Conservation (phyloP, 2,329 filamentous ascomycete genomes). For the Ustilaginoidea virens region DNA sequence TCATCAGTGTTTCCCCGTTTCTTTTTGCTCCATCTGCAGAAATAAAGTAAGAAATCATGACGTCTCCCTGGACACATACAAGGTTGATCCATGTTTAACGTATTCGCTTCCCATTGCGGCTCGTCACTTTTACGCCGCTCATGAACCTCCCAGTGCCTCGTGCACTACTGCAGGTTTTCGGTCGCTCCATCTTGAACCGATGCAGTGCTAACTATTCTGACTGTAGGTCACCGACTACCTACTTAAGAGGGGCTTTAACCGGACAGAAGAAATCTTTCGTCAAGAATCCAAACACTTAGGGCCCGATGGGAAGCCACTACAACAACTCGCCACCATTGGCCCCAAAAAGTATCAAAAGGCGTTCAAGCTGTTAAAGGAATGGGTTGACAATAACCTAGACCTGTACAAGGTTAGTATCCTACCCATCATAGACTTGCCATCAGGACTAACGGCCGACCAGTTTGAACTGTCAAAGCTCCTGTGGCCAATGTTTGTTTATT, state of each 20-base stretch:
- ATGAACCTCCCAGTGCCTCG: too few species aligned
- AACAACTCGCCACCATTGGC: slow-evolving; percentile 51
- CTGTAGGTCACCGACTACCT: slow-evolving; percentile 75
- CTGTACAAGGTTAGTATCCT: slow-evolving; percentile 61
- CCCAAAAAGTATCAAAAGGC: slow-evolving; percentile 65
- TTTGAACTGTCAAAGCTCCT: slow-evolving; percentile 77
- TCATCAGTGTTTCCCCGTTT: too few species aligned
- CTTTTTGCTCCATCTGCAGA: too few species aligned
- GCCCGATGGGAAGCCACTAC: slow-evolving; percentile 62
- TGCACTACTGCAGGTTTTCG: too few species aligned
- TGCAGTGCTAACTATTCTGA: slow-evolving; percentile 6
- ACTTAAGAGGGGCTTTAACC: slow-evolving; percentile 84
- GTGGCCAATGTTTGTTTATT: slow-evolving; percentile 93
- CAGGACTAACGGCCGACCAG: slow-evolving; percentile 20
- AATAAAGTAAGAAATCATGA: too few species aligned
- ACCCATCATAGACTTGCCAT: not conserved
- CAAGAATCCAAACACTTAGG: slow-evolving; percentile 79
- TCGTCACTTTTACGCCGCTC: too few species aligned
- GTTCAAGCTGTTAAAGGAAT: slow-evolving; percentile 58
- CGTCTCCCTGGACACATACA: too few species aligned
- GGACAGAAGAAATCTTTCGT: slow-evolving; percentile 82
- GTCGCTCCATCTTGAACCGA: too few species aligned
- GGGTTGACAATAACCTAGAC: slow-evolving; percentile 85
- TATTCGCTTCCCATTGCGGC: too few species aligned
- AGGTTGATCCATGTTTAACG: too few species aligned